phyloP scores from a whole-genome alignment of 768 basidiomycete species.

The Lentinula raphanica region DNA sequence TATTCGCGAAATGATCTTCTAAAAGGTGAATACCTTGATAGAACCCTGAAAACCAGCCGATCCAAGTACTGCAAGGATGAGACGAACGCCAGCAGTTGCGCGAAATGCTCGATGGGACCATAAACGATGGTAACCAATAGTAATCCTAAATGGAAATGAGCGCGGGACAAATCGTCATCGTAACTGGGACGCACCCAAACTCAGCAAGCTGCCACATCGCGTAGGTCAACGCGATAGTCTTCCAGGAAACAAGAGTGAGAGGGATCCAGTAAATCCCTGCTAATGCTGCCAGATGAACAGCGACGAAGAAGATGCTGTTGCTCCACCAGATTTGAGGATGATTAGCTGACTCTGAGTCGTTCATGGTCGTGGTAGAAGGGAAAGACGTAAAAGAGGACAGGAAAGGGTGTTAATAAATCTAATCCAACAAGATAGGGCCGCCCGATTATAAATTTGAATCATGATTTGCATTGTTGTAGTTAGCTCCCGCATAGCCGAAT shows the following conservation, averaged over 20 bases:
- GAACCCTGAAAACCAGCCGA: slow-evolving; percentile 76
- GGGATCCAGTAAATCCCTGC: slow-evolving; percentile 50
- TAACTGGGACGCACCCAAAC: slow-evolving; percentile 45
- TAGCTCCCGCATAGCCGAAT: too few relatives aligned
- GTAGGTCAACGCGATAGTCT: slow-evolving; percentile 49
- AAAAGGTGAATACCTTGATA: slow-evolving; percentile 47
- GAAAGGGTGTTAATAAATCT: not conserved
- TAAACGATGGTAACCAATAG: slow-evolving; percentile 74
- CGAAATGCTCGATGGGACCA: slow-evolving; percentile 72
- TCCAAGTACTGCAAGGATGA: slow-evolving; percentile 60
- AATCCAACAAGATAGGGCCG: not conserved
- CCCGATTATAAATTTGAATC: not conserved
- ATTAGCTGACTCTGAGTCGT: slow-evolving; percentile 5
- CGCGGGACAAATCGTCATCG: not conserved
- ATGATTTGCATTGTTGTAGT: not conserved
- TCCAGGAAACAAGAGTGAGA: slow-evolving; percentile 32
- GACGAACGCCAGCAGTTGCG: slow-evolving; percentile 48
- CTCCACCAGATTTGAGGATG: slow-evolving; percentile 53
- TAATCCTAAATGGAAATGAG: slow-evolving; percentile 40
- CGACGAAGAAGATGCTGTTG: slow-evolving; percentile 53
- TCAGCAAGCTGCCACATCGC: slow-evolving; percentile 64
- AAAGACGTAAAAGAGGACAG: not conserved
- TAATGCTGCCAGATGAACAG: slow-evolving; percentile 51
- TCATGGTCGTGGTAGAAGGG: slow-evolving; percentile 1
- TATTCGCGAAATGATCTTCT: not conserved